Evolutionary conservation across 495 filamentous ascomycete species (phyloP).

Genomic region (Staphylotrichum longicolle): DNA sequence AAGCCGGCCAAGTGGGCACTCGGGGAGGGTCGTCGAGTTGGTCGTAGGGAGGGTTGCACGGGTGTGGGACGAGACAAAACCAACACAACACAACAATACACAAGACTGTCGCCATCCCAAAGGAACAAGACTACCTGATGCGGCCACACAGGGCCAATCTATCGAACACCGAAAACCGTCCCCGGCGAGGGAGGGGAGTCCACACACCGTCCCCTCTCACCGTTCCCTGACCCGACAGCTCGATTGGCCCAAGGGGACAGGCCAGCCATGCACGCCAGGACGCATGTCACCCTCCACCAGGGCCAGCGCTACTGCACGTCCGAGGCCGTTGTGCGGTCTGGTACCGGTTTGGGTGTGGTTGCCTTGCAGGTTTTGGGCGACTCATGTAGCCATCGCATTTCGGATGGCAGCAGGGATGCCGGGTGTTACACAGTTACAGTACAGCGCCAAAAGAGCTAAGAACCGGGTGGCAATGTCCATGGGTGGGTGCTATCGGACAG

Average conservation of each 20-base stretch:
- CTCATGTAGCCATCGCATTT: conserved; percentile 12
- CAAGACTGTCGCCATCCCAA: too few species aligned
- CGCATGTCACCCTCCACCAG: neutral
- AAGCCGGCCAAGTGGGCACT: neutral
- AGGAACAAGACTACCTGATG: too few species aligned
- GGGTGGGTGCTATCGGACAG: conserved; percentile 1
- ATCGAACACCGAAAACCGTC: neutral
- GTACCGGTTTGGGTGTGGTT: conserved; percentile 4
- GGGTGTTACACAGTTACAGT: too few species aligned
- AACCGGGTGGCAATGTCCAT: too few species aligned
- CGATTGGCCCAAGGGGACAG: conserved; percentile 4
- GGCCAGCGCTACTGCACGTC: conserved; percentile 10
- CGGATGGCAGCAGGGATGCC: neutral
- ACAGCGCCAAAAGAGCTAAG: too few species aligned
- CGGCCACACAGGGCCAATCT: too few species aligned
- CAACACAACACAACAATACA: too few species aligned
- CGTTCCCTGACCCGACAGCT: neutral
- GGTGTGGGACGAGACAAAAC: too few species aligned
- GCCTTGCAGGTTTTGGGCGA: conserved; percentile 6
- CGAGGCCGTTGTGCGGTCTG: conserved; percentile 8
- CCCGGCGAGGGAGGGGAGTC: neutral
- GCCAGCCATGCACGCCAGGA: neutral
- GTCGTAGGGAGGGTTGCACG: too few species aligned
- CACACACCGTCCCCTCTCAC: neutral
- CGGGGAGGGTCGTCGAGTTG: too few species aligned